These are phyloP conservation scores for Claviceps lovelessii DNA, from an alignment of 2,329 filamentous ascomycete genomes.

Conservation along the genomic window DNA sequence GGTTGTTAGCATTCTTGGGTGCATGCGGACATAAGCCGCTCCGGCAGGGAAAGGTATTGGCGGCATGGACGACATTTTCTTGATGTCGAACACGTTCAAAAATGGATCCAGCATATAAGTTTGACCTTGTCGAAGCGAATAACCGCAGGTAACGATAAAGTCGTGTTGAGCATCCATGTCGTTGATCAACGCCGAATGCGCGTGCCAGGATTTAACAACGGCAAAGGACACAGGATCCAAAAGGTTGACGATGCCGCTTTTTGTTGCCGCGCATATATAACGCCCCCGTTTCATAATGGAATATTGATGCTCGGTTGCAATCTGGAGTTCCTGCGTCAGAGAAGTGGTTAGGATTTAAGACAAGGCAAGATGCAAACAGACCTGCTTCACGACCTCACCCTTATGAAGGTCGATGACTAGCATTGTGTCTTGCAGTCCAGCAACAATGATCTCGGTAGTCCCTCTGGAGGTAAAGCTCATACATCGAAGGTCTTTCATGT, in stretches of 20 bases:
- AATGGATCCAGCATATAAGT: constrained; percentile 79
- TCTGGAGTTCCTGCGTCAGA: constrained; percentile 17
- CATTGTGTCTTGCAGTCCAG: constrained; percentile 76
- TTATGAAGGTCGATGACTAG: constrained; percentile 59
- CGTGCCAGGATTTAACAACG: constrained; percentile 76
- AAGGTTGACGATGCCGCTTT: constrained; percentile 68
- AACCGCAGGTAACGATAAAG: constrained; percentile 89
- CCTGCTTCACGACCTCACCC: constrained; percentile 56
- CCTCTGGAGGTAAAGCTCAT: constrained; percentile 92
- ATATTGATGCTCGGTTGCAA: constrained; percentile 57
- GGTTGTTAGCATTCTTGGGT: constrained; percentile 88
- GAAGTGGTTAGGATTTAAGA: neutral
- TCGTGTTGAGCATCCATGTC: constrained; percentile 97
- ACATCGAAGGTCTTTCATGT: constrained; percentile 77
- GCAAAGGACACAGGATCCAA: constrained; percentile 66
- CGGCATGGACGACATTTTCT: constrained; percentile 72
- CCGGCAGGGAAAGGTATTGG: constrained; percentile 88
- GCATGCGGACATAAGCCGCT: constrained; percentile 90
- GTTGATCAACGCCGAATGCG: constrained; percentile 76
- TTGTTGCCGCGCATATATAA: constrained; percentile 84
- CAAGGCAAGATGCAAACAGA: constrained; percentile 13
- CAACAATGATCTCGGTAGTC: constrained; percentile 70
- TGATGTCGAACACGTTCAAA: constrained; percentile 90
- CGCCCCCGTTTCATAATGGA: constrained; percentile 83
- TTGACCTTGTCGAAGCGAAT: constrained; percentile 59